Evolutionary conservation across 305 asterid species (phyloP).

Genomic region (Fraxinus nigra): DNA sequence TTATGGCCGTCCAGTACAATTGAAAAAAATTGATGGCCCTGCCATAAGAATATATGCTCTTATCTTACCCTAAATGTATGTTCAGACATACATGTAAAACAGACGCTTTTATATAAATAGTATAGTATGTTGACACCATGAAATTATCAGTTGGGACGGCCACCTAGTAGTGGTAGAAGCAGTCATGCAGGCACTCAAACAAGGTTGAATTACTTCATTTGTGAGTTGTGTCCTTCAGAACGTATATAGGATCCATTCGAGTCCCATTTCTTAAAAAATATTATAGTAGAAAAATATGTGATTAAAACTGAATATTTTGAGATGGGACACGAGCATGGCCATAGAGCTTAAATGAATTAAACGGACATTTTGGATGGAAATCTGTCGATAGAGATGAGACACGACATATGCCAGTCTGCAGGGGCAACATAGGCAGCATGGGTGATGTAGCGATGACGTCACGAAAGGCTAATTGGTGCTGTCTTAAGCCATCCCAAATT

Average conservation of each 20-base stretch:
- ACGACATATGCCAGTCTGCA: too few species aligned
- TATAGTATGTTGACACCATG: not conserved
- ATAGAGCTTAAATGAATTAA: not conserved
- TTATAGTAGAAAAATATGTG: too few species aligned
- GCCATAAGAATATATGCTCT: conserved; percentile 41
- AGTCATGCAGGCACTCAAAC: not conserved
- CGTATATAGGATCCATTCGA: not conserved
- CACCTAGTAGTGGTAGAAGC: not conserved
- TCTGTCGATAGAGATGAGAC: not conserved
- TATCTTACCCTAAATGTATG: not conserved
- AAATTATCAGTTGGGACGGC: not conserved
- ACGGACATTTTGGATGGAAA: not conserved
- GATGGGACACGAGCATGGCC: not conserved
- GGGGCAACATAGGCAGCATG: not conserved
- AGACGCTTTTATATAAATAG: not conserved
- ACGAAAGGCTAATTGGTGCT: conserved; percentile 17
- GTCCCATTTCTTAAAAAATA: not conserved
- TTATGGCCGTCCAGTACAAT: conserved; percentile 20
- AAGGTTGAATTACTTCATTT: not conserved
- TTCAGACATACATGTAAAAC: not conserved
- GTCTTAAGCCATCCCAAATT: conserved; percentile 25
- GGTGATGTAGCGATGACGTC: conserved; percentile 20
- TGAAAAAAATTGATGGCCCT: conserved; percentile 31
- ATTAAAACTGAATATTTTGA: too few species aligned
- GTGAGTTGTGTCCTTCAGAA: not conserved